Conservation (phyloP, 805 yeast species). For the Millerago galiae region DNA sequence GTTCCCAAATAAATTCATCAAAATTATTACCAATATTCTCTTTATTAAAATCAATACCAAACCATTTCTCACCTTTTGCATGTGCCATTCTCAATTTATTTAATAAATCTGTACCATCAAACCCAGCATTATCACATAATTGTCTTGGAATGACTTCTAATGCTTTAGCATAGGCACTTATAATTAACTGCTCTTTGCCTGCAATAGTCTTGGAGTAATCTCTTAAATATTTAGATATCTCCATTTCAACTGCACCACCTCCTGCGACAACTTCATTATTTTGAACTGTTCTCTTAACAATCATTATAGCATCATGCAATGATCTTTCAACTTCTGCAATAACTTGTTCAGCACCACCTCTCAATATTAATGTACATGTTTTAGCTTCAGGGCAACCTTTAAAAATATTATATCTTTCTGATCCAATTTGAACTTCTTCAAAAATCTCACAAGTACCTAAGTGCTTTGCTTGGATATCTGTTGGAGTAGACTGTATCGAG, state of each 20-base stretch:
- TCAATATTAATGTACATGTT: conserved; percentile 85
- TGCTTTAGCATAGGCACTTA: conserved; percentile 90
- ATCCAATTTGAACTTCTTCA: conserved; percentile 94
- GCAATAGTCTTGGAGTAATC: conserved; percentile 83
- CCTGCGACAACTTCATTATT: conserved; percentile 91
- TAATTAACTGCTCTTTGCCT: conserved; percentile 92
- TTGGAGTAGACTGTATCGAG: conserved; percentile 68
- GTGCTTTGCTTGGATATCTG: conserved; percentile 62
- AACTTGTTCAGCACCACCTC: conserved; percentile 99
- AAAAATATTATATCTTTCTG: conserved; percentile 90
- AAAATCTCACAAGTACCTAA: conserved; percentile 80
- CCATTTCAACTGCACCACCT: conserved; percentile 99
- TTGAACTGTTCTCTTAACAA: conserved; percentile 89
- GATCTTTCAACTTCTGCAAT: conserved; percentile 98
- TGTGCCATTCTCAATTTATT: conserved; percentile 90
- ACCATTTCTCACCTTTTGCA: conserved; percentile 88
- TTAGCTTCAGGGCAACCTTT: conserved; percentile 88
- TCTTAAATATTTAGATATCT: conserved; percentile 79
- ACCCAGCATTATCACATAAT: conserved; percentile 97
- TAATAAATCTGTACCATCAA: conserved; percentile 92
- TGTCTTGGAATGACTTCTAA: conserved; percentile 96
- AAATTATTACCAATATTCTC: conserved; percentile 82
- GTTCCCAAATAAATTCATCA: conserved; percentile 93
- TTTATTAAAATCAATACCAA: conserved; percentile 84
- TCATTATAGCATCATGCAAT: conserved; percentile 97